Evolutionary conservation across 139 green algal genomes (phyloP), one percentile per base, ranked within the genome.

Genomic region (Edaphochlamys debaryana): DNA sequence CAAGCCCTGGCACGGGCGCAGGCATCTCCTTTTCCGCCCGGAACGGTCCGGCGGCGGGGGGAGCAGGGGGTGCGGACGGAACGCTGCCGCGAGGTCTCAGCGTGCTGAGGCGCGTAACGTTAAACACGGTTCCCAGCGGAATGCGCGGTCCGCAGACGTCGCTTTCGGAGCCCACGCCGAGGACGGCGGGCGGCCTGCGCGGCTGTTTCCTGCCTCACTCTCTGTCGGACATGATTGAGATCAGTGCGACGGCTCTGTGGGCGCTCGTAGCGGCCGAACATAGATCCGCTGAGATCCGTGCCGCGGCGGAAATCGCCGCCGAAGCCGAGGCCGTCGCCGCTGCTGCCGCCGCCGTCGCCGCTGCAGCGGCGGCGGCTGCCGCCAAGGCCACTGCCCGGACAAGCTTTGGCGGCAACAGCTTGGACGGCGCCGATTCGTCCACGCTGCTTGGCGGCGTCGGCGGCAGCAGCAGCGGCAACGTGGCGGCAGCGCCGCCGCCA

Each of bases 181-280:
- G n/a, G n/a, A n/a, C n/a, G n/a, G n/a, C n/a, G n/a, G n/a, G n/a
- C n/a, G 34, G 34, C 13, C 36, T 42, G 64, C 36, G 36, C 11
- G 64, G 34, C 64, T 38, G 40, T 15, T 82, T 82, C 76, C 23
- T 42, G 32, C 45, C 76, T 32, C 76, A 82, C 23, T 20, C 32
- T 22, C 45, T 82, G 76, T 38, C 76, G n/a, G 73, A 82, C 76
- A 66, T 72, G 8, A 66, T 82, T n/a, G 76, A 82, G 41, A 20
- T 82, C 42, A 37, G 62, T 42, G 25, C 62, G 3, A 73, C 76
- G 63, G 76, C 76, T 32, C 64, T 82, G 32, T 82, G 76, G 76
- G 62, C 76, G 23, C 29, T 20, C 0, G 64, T 82, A 25, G 63
- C 76, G 22, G 76, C 76, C 23, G 76, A 82, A 42, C 76, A 74